Base-by-base conservation (phyloP, 257 asterid species). In the Voacanga thouarsii region DNA sequence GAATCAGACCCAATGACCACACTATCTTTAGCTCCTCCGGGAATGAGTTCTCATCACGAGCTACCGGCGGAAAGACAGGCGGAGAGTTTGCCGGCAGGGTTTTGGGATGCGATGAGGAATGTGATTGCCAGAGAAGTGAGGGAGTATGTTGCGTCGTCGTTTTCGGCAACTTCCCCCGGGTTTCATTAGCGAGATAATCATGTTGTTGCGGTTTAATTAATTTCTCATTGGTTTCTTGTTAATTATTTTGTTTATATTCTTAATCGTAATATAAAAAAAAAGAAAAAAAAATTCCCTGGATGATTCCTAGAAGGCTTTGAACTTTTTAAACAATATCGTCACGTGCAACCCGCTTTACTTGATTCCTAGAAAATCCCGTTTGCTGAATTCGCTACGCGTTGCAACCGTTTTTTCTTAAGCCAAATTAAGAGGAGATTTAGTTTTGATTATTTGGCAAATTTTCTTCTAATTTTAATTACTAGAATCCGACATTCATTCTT, bases 1-100 rank as follows among this genome's bases (percentile, higher is more conserved):
- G 89, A 86, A 8, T 72, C 44, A 21, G 97, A 92, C 74, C 92
- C 97, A 10, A 91, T 89, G 94, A 92, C 97, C 75, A 80, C 83
- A 21, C 69, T 93, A 82, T 86, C 92, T 5, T 39, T 93, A 60
- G 96, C 97, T 74, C 97, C 97, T 43, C 97, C 96, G 43, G 97
- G 97, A 11, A 78, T 82, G 82, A 80, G 81, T 16, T 77, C 61
- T 24, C 14, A 16, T 50, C 59, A 45, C 3, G 80, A 41, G 76
- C 71, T 33, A 82, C 39, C 68, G 82, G 86, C 64, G 83, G 87
- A 63, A 83, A 65, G 71, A 81, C 63, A 63, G 83, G 64, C 37
- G 79, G 93, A 86, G 82, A 64, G 69, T 66, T 39, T 80, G 45
- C 89, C 92, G 84, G 83, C 72, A 53, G 93, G 89, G 63, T 92